These are phyloP conservation scores for Cardiosporidium cionae DNA, from an alignment of 169 alveolate genomes.

Conservation along the genomic window DNA sequence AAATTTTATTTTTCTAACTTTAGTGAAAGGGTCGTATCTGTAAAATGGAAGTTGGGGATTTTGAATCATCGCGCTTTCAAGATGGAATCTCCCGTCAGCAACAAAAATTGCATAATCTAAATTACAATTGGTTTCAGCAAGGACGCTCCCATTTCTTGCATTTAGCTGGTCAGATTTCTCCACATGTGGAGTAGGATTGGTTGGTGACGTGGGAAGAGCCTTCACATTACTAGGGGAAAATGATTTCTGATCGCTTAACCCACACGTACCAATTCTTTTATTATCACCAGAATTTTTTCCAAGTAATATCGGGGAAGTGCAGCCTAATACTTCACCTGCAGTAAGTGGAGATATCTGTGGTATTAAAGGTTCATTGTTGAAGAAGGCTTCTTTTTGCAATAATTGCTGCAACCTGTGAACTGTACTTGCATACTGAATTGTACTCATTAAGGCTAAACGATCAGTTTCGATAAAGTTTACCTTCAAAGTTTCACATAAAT, in stretches of 20 bases:
- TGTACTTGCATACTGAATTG: conserved; percentile 61
- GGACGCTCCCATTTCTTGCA: background rate
- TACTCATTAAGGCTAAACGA: conserved; percentile 69
- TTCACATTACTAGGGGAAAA: background rate
- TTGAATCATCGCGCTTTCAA: conserved; percentile 96
- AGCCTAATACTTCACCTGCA: conserved; percentile 94
- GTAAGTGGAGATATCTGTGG: conserved; percentile 94
- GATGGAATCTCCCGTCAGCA: conserved; percentile 98
- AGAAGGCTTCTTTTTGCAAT: conserved; percentile 5
- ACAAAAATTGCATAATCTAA: conserved; percentile 70
- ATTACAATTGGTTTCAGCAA: background rate
- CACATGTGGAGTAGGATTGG: background rate
- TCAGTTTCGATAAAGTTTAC: conserved; percentile 47
- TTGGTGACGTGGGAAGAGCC: background rate
- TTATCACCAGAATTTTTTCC: background rate
- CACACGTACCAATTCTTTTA: background rate
- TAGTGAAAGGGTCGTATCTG: conserved; percentile 63
- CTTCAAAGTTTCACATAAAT: conserved; percentile 70
- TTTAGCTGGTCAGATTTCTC: background rate
- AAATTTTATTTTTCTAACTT: conserved; percentile 8
- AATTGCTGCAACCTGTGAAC: conserved; percentile 1
- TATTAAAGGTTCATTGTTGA: conserved; percentile 34
- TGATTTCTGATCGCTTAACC: background rate
- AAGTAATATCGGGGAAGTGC: conserved; percentile 49
- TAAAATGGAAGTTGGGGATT: conserved; percentile 83